phyloP scores from a whole-genome alignment of 495 filamentous ascomycete genomes.

The Neurospora sp. region DNA sequence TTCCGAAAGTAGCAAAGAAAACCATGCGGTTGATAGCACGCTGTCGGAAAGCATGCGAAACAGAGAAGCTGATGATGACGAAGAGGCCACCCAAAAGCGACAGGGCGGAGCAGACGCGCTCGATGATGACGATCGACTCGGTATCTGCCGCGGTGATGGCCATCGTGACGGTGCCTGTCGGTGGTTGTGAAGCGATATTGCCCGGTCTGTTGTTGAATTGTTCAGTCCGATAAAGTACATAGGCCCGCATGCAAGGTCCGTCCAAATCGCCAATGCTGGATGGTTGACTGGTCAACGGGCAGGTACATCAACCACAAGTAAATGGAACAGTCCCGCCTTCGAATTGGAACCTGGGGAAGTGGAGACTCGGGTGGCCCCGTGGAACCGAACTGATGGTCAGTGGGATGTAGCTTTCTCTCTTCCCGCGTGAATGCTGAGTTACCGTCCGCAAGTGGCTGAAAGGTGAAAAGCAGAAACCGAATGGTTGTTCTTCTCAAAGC shows the following conservation, averaged over 20 bases:
- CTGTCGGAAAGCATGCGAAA: conserved; percentile 49
- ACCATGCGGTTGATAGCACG: conserved; percentile 78
- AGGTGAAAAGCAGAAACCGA: background rate
- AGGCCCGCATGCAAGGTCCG: background rate
- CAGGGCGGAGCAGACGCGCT: conserved; percentile 56
- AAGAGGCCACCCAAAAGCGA: conserved; percentile 64
- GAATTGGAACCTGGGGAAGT: background rate
- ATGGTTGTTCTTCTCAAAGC: background rate
- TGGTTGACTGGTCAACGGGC: background rate
- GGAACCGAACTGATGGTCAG: background rate
- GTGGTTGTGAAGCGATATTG: background rate
- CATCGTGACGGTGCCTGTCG: background rate
- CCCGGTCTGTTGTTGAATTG: background rate
- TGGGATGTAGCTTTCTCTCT: background rate
- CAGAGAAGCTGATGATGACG: conserved; percentile 61
- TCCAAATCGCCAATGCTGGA: background rate
- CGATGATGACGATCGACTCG: conserved; percentile 47
- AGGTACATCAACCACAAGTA: background rate
- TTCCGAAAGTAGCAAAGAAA: conserved; percentile 78
- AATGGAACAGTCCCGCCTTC: background rate
- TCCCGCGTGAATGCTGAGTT: background rate
- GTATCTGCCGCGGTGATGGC: conserved; percentile 2
- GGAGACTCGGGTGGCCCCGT: background rate
- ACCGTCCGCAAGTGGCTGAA: background rate
- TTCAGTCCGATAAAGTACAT: background rate